These are phyloP conservation scores for Kazachstania psychrophila DNA, from an alignment of 805 yeast genomes.

Conservation along the genomic window DNA sequence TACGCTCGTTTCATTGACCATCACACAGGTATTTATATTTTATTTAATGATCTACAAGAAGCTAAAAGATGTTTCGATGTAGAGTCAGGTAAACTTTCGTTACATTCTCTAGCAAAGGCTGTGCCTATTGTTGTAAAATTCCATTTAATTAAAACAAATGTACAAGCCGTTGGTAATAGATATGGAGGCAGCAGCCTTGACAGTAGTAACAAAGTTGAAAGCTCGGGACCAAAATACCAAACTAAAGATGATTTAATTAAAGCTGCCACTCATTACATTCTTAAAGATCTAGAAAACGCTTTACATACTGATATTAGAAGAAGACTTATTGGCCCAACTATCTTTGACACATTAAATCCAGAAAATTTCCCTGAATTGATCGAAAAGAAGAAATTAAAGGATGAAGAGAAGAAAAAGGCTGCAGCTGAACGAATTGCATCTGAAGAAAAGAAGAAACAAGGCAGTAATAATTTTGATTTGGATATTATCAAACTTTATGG, in stretches of 20 bases:
- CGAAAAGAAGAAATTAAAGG: slow-evolving; percentile 29
- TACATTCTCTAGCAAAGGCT: slow-evolving; percentile 16
- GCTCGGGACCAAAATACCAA: not conserved
- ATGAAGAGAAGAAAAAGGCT: slow-evolving; percentile 14
- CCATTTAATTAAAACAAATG: slow-evolving; percentile 13
- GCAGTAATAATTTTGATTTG: slow-evolving; percentile 29
- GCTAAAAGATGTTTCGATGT: slow-evolving; percentile 20
- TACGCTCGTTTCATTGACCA: slow-evolving; percentile 62
- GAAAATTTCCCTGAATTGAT: slow-evolving; percentile 45
- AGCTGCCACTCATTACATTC: slow-evolving; percentile 49
- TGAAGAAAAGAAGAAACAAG: slow-evolving; percentile 13
- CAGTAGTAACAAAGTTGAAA: not conserved
- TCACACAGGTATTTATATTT: slow-evolving; percentile 55
- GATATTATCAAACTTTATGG: slow-evolving; percentile 31
- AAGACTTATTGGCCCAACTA: slow-evolving; percentile 58
- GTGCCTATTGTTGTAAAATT: slow-evolving; percentile 20
- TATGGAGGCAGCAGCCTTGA: too few relatives aligned
- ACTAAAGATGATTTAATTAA: slow-evolving; percentile 35
- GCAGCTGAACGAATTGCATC: slow-evolving; percentile 11
- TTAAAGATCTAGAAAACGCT: slow-evolving; percentile 55
- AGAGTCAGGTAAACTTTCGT: slow-evolving; percentile 19
- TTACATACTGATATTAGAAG: slow-evolving; percentile 65
- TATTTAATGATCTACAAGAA: slow-evolving; percentile 41
- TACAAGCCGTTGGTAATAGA: not conserved
- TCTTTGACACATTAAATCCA: slow-evolving; percentile 52